Evolutionary conservation across 352 stramenopile genomes (phyloP).

Genomic region (Pythium chondricola): DNA sequence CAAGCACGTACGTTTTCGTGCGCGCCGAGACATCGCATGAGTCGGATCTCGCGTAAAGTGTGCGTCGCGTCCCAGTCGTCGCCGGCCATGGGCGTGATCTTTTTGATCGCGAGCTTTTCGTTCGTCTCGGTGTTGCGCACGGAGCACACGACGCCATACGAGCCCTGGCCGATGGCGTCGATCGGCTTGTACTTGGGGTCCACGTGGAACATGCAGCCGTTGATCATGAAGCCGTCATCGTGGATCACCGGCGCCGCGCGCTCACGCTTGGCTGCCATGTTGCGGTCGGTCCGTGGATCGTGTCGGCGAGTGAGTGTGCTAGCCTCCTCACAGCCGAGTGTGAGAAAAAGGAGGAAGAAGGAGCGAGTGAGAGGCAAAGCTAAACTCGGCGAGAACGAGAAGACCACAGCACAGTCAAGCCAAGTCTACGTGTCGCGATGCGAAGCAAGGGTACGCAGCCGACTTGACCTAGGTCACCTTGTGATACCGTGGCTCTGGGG

Average conservation of each 20-base stretch:
- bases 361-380: background rate
- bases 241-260: constrained; percentile 47
- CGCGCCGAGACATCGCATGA: constrained; percentile 83
- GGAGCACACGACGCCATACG: constrained; percentile 91
- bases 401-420: no score
- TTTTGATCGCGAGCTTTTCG: constrained; percentile 90
- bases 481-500: no score
- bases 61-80: constrained; percentile 88
- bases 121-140: constrained; percentile 72
- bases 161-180: constrained; percentile 89
- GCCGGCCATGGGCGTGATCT: constrained; percentile 89
- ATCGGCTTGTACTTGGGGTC: constrained; percentile 76
- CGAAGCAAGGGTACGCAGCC: no score
- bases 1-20: constrained; percentile 81
- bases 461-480: no score
- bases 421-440: no score
- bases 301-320: background rate
- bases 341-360: background rate
- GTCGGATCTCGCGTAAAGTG: constrained; percentile 85
- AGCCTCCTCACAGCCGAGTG: background rate
- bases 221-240: constrained; percentile 78
- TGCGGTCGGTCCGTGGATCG: background rate
- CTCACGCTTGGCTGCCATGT: constrained; percentile 52
- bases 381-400: constrained; percentile 4
- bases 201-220: constrained; percentile 79